Evolutionary conservation across 345 rosid species (phyloP), one percentile per base, ranked within the genome.

Genomic region (Firmiana major): DNA sequence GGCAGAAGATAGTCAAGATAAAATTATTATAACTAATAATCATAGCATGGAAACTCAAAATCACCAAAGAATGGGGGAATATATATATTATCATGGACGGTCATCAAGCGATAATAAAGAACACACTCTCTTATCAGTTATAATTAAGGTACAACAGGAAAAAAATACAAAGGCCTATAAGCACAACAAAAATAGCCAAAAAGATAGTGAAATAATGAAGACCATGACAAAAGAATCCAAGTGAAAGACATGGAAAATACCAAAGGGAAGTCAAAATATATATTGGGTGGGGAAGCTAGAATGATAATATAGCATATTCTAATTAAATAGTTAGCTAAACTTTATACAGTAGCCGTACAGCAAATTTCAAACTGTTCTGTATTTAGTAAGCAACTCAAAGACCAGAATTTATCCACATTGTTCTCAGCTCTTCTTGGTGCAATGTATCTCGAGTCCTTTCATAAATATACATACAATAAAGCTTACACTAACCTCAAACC

Each of bases 401-500:
- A 16, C 49, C 49, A 40, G 28, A 21, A 38, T 19, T 75, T 36
- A 19, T 19, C 72, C 60, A 6, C 63, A 46, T 63, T 28, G 22
- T 75, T 49, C 71, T 75, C 36, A 51, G 19, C 28, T n/a, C 63
- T 28, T 71, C 28, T 34, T 5, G 17, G 7, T 8, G 28, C 60
- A 49, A 28, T 48, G 8, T 31, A n/a, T 40, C 43, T 28, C 3
- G 0, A 9, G 40, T 70, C 59, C 7, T 53, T 11, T 28, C 26
- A 34, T 49, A 31, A 19, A 21, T 49, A 15, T 31, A 19, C 12
- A 71, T 51, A 24, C 8, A 72, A 51, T 38, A 76, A 57, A 71
- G 22, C 63, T 34, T 58, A 12, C 13, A 81, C 86, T 85, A 70
- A 96, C 99, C 99, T 93, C 80, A 85, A 73, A 81, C 90, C 82